Conservation (phyloP, 2,329 filamentous ascomycete species). For the Piedraia hortae region DNA sequence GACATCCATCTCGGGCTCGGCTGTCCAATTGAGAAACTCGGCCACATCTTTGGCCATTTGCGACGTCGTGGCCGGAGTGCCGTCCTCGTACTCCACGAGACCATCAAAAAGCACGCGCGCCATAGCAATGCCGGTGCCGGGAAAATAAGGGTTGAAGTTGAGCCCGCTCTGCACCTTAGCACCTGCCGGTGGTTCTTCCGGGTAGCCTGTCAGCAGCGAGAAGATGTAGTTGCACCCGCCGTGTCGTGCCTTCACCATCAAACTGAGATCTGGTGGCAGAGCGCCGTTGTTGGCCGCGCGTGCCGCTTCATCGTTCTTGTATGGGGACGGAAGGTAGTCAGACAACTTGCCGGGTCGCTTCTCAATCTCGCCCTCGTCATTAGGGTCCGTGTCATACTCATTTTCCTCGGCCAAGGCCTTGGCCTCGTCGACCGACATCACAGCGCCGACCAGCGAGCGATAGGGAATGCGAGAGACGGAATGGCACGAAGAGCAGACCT, state of each 20-base stretch:
- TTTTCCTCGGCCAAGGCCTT: constrained; percentile 93
- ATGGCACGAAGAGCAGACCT: constrained; percentile 95
- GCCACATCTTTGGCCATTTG: constrained; percentile 99
- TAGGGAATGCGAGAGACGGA: constrained; percentile 85
- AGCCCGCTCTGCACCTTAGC: constrained; percentile 62
- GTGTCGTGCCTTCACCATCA: constrained; percentile 94
- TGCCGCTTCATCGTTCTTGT: constrained; percentile 97
- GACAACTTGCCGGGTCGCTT: constrained; percentile 96
- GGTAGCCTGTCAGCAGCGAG: constrained; percentile 85
- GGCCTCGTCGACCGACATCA: constrained; percentile 93
- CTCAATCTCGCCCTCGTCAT: constrained; percentile 92
- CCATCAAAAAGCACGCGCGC: constrained; percentile 94
- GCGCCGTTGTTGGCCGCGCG: constrained; percentile 97
- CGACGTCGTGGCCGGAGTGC: constrained; percentile 73
- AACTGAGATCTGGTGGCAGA: constrained; percentile 81
- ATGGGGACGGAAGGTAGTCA: constrained; percentile 80
- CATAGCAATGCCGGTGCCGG: constrained; percentile 96
- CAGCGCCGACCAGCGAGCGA: constrained; percentile 64
- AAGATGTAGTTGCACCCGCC: constrained; percentile 98
- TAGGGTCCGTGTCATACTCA: constrained; percentile 94
- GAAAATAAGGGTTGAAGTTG: constrained; percentile 99
- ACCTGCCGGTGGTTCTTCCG: constrained; percentile 81
- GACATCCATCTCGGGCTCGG: constrained; percentile 97
- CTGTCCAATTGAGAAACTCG: constrained; percentile 97
- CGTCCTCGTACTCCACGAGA: constrained; percentile 93